Evolutionary conservation across 805 yeast genomes (phyloP).

Genomic region (Blastobotrys robertii): DNA sequence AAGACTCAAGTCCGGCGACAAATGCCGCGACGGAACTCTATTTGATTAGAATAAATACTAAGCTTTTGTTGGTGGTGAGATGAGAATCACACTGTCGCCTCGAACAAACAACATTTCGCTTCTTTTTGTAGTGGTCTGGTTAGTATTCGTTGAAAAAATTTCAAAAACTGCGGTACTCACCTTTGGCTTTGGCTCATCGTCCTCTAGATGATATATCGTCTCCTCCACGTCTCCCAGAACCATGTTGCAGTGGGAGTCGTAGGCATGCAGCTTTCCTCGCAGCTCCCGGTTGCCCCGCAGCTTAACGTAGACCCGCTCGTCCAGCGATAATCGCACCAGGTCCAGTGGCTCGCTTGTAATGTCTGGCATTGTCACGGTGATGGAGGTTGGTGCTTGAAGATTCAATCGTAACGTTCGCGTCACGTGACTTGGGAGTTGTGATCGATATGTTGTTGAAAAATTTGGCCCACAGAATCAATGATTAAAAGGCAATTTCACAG

Average conservation of each 20-base stretch:
- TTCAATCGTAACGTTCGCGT: too few species aligned
- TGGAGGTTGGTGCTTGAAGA: neutral
- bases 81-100: constrained; percentile 93
- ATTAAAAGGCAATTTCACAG: too few species aligned
- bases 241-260: constrained; percentile 93
- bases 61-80: constrained; percentile 36
- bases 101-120: constrained; percentile 90
- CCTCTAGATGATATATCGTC: constrained; percentile 54
- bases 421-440: too few species aligned
- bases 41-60: constrained; percentile 8
- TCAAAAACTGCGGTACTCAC: constrained; percentile 8
- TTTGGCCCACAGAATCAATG: too few species aligned
- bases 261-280: constrained; percentile 83
- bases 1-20: constrained; percentile 25
- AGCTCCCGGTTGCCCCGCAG: constrained; percentile 91
- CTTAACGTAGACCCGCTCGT: constrained; percentile 79
- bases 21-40: constrained; percentile 55
- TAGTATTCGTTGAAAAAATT: neutral
- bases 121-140: constrained; percentile 40
- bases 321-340: constrained; percentile 72
- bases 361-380: constrained; percentile 6
- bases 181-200: constrained; percentile 37
- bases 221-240: constrained; percentile 90
- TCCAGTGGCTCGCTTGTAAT: constrained; percentile 66
- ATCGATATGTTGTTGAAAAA: too few species aligned